A percentile compares a stretch with the other conserved stretches of the same genome.
These are phyloP conservation scores for Ilex aquifolium DNA, from an alignment of 257 asterid genomes.

Conservation along the genomic window DNA sequence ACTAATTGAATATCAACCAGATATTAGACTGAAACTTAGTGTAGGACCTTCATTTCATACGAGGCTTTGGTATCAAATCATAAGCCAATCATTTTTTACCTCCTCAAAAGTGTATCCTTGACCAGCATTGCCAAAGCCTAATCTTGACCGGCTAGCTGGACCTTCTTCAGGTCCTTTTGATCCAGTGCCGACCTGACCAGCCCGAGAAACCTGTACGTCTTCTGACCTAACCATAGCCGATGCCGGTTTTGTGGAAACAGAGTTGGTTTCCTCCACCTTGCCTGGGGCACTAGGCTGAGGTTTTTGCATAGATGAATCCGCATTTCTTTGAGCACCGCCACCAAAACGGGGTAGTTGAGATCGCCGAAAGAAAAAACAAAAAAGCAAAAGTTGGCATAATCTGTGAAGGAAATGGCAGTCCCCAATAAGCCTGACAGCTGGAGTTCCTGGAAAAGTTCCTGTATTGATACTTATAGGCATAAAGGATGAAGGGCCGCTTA, in stretches of 20 bases:
- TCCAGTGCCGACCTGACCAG: slow-evolving; percentile 56
- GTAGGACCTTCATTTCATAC: background rate
- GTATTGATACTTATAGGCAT: slow-evolving; percentile 97
- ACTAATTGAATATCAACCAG: too few species aligned
- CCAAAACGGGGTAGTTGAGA: slow-evolving; percentile 69
- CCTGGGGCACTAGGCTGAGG: slow-evolving; percentile 56
- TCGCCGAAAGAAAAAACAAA: slow-evolving; percentile 92
- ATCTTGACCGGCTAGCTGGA: slow-evolving; percentile 76
- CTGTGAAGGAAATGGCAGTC: slow-evolving; percentile 97
- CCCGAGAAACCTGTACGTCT: slow-evolving; percentile 54
- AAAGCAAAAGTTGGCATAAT: slow-evolving; percentile 90
- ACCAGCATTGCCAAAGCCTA: slow-evolving; percentile 99
- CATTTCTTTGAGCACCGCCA: slow-evolving; percentile 71
- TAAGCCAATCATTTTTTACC: slow-evolving; percentile 32
- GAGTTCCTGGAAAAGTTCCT: slow-evolving; percentile 99
- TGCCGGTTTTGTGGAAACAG: slow-evolving; percentile 49
- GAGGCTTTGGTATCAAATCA: background rate
- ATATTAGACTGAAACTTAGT: background rate
- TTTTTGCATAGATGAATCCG: slow-evolving; percentile 66
- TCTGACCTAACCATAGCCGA: slow-evolving; percentile 43
- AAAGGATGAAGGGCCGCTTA: slow-evolving; percentile 77
- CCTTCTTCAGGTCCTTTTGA: slow-evolving; percentile 87
- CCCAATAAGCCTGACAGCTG: slow-evolving; percentile 97
- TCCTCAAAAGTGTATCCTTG: slow-evolving; percentile 99
- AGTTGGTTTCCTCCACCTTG: slow-evolving; percentile 71